Evolutionary conservation across 106 monocot species (phyloP).

Genomic region (Dendrobium catenatum): DNA sequence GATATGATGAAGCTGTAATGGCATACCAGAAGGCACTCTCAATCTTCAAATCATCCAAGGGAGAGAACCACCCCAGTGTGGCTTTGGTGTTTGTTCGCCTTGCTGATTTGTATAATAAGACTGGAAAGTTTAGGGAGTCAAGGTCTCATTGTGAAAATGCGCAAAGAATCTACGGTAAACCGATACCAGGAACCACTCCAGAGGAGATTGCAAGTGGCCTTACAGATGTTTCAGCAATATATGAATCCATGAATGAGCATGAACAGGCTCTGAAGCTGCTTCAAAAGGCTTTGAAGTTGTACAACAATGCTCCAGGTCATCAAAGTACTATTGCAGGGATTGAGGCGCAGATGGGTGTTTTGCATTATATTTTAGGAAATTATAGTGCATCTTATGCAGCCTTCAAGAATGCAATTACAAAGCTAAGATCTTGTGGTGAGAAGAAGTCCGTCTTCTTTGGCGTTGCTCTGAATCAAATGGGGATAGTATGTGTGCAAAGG

Average conservation of each 20-base stretch:
- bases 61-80: constrained; percentile 62
- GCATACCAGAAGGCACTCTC: constrained; percentile 65
- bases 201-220: constrained; percentile 78
- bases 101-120: constrained; percentile 74
- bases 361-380: constrained; percentile 70
- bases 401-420: constrained; percentile 57
- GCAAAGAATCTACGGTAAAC: constrained; percentile 63
- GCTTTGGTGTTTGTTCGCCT: constrained; percentile 54
- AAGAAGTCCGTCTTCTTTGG: constrained; percentile 83
- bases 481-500: constrained; percentile 71
- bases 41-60: constrained; percentile 51
- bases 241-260: constrained; percentile 72
- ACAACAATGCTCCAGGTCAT: constrained; percentile 60
- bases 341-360: constrained; percentile 85
- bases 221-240: constrained; percentile 73
- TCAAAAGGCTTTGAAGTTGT: constrained; percentile 68
- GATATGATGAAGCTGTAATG: constrained; percentile 67
- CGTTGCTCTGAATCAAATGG: constrained; percentile 91
- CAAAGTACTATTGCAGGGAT: constrained; percentile 85
- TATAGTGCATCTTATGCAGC: constrained; percentile 53
- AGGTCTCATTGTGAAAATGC: constrained; percentile 80
- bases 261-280: constrained; percentile 83
- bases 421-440: constrained; percentile 71
- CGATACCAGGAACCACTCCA: constrained; percentile 40
- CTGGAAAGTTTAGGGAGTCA: constrained; percentile 67